Conservation (phyloP, 2,329 filamentous ascomycete species). For the Penicillium freii region DNA sequence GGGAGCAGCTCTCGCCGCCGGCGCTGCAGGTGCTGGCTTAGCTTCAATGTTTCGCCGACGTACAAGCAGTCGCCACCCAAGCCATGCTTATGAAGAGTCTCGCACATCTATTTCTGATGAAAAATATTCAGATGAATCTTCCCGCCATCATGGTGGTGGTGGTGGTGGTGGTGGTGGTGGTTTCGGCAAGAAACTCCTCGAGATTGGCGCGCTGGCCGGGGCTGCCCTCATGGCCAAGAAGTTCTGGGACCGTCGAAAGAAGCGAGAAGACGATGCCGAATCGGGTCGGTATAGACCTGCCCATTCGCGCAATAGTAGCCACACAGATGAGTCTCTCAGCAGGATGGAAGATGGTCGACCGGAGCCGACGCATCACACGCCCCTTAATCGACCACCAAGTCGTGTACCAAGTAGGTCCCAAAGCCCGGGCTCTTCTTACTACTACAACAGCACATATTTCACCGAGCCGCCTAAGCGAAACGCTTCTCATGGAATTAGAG, state of each 20-base stretch:
- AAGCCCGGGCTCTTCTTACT: constrained; percentile 37
- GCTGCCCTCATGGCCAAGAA: constrained; percentile 62
- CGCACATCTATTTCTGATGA: constrained; percentile 64
- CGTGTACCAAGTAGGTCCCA: constrained; percentile 33
- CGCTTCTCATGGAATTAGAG: constrained; percentile 52
- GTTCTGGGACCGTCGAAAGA: constrained; percentile 55
- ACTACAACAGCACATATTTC: constrained; percentile 42
- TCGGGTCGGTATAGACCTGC: constrained; percentile 54
- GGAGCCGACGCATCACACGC: constrained; percentile 37
- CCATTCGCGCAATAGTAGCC: constrained; percentile 47
- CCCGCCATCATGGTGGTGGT: constrained; percentile 23
- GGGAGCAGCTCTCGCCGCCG: constrained; percentile 47
- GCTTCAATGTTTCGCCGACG: constrained; percentile 50
- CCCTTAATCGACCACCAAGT: constrained; percentile 36
- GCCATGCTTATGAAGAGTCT: constrained; percentile 44
- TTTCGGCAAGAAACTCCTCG: constrained; percentile 60
- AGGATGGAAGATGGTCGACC: constrained; percentile 55
- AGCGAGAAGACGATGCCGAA: constrained; percentile 54
- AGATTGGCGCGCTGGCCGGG: constrained; percentile 61
- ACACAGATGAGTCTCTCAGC: constrained; percentile 43
- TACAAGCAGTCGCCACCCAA: constrained; percentile 45
- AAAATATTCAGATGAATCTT: constrained; percentile 59
- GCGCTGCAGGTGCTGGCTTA: constrained; percentile 58
- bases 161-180: constrained; percentile 47
- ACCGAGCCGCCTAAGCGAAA: constrained; percentile 46